Evolutionary conservation across 2,329 filamentous ascomycete genomes (phyloP), one percentile per base, ranked within the genome.

Genomic region (Fusarium vanettenii): DNA sequence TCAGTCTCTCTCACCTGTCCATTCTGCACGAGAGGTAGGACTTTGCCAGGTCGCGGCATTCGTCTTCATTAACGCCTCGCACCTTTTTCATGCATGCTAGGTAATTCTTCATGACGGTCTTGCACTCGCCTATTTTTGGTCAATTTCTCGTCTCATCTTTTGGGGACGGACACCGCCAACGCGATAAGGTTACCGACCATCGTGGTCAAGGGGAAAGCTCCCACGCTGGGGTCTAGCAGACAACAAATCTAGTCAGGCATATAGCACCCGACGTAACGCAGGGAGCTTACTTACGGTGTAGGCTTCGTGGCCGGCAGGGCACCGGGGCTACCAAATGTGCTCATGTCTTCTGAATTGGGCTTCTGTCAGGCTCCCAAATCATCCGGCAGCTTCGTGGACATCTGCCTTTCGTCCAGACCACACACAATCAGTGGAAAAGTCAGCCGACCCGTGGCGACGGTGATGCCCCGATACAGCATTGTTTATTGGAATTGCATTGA

Each of bases 181-280:
- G 31, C 37, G 37, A 33, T 18, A 22, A 45, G 64, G 57, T 41
- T 41, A 50, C 84, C 79, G 71, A 85, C 86, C 94, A 83, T 97
- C 95, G 79, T 98, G 95, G 84, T 98, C 95, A 64, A 98, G 91
- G 27, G 95, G 95, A 81, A 98, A 98, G 78, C 94, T 97, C 69
- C 95, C 95, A 79, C 95, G 92, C 82, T 98, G 94, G 4, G 95
- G 95, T 66, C 94, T 97, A 76, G 45, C 63, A 25, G 48, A 59
- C 55, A 59, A 67, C 18, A 57, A 56, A 43, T 66, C 70, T 62
- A 76, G 76, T 71, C 33, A 71, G 43, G 59, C 64, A 62, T 55
- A 64, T 45, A 25, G 57, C 29, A 52, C 29, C 45, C 56, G 27
- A 22, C 31, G 41, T 29, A 39, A 35, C 41, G 29, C 66, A 35